Evolutionary conservation across 192 early-diverging fungal species (phyloP).

Genomic region (Dimargaris cristalligena): DNA sequence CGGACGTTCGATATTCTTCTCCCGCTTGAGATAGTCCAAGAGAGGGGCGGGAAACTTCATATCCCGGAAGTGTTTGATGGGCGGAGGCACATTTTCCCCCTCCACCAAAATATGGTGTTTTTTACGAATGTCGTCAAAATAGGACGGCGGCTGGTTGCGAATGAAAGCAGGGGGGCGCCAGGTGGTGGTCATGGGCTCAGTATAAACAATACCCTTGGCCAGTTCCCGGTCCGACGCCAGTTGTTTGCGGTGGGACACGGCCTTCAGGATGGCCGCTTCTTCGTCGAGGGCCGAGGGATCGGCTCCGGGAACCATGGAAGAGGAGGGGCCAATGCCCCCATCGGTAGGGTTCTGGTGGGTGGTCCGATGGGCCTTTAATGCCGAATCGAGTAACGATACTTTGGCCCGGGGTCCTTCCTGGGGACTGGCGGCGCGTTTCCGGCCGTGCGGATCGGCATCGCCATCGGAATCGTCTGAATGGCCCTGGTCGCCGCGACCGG

Average conservation of each 20-base stretch:
- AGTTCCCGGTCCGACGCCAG: slow-evolving; percentile 74
- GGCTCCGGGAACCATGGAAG: slow-evolving; percentile 48
- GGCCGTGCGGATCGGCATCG: slow-evolving; percentile 27
- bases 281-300: slow-evolving; percentile 67
- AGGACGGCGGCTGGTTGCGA: slow-evolving; percentile 31
- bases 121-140: slow-evolving; percentile 40
- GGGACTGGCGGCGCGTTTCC: slow-evolving; percentile 12
- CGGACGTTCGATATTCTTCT: slow-evolving; percentile 70
- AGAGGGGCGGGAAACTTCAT: slow-evolving; percentile 78
- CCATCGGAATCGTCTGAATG: slow-evolving; percentile 14
- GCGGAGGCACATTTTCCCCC: slow-evolving; percentile 71
- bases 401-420: slow-evolving; percentile 41
- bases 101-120: slow-evolving; percentile 83
- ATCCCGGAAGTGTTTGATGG: slow-evolving; percentile 60
- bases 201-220: slow-evolving; percentile 74
- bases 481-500: too few relatives aligned
- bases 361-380: slow-evolving; percentile 50
- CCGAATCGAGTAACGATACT: slow-evolving; percentile 70
- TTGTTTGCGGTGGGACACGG: slow-evolving; percentile 59
- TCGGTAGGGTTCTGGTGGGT: slow-evolving; percentile 34
- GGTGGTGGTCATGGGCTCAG: slow-evolving; percentile 64
- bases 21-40: slow-evolving; percentile 55
- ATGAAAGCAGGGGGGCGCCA: slow-evolving; percentile 72
- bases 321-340: too few relatives aligned
- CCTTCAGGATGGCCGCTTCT: slow-evolving; percentile 64